Evolutionary conservation across 495 filamentous ascomycete genomes (phyloP).

Genomic region (Saxispiralis lemnorum): DNA sequence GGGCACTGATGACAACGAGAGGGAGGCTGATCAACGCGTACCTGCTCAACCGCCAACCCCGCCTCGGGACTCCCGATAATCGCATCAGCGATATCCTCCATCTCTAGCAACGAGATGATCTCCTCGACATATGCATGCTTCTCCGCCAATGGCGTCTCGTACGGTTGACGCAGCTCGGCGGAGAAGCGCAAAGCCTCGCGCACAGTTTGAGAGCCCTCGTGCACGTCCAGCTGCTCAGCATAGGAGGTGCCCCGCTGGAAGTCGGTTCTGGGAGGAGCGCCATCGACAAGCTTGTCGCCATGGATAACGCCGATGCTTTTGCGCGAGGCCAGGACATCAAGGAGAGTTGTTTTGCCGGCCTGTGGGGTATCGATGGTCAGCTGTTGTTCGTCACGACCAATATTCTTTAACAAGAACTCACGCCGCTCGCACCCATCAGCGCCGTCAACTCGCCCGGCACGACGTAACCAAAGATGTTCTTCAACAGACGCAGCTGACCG

Average conservation of each 20-base stretch:
- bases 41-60: conserved; percentile 63
- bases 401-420: too few species aligned
- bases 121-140: conserved; percentile 75
- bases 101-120: conserved; percentile 61
- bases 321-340: conserved; percentile 59
- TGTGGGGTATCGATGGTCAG: too few species aligned
- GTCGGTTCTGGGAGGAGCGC: conserved; percentile 40
- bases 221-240: conserved; percentile 69
- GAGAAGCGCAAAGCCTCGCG: conserved; percentile 74
- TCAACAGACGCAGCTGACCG: conserved; percentile 49
- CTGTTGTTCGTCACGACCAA: too few species aligned
- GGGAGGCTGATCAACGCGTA: too few species aligned
- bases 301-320: conserved; percentile 64
- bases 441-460: conserved; percentile 64
- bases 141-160: conserved; percentile 45
- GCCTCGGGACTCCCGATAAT: conserved; percentile 60
- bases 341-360: conserved; percentile 70
- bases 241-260: conserved; percentile 72
- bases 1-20: too few species aligned
- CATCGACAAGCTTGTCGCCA: conserved; percentile 62
- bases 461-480: conserved; percentile 60
- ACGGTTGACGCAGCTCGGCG: conserved; percentile 62
- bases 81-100: conserved; percentile 69
- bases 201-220: conserved; percentile 60
- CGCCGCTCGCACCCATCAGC: conserved; percentile 72